Evolutionary conservation across 331 rosid species (phyloP), one percentile per base, ranked within the genome.

Genomic region (Pyrus hybrid): DNA sequence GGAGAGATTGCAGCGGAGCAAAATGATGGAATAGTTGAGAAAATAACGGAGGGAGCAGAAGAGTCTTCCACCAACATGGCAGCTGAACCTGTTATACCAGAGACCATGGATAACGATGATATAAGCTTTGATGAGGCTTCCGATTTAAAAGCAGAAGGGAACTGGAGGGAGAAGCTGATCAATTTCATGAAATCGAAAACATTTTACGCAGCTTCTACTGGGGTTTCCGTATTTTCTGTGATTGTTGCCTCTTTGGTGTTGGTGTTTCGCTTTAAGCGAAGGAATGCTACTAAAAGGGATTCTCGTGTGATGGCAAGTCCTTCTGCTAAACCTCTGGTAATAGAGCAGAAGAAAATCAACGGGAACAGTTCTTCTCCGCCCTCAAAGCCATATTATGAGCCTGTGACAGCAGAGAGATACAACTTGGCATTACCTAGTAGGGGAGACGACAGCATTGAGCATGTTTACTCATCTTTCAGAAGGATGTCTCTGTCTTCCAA

Each of bases 161-260:
- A 58, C 32, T 72, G 68, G 63, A 69, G 35, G 76, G 70, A 75
- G 63, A 53, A 70, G 67, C 68, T 74, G 43, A 41, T 76, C 20
- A 76, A 64, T 68, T 66, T 12, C 57, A 51, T 76, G 58, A 68
- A 67, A 51, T 54, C 56, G 26, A 69, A 66, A 33, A 64, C 63
- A 11, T 41, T 68, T n/a, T 21, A 65, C 32, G 32, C 53, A 77
- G 68, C 69, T 58, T 23, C 73, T 14, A 25, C 61, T 67, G 83
- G 86, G 73, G 58, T 79, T 37, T 47, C 72, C 62, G 32, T 74
- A 35, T 26, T 74, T 60, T 76, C 72, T 32, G 30, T 78, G 37
- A 14, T 41, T 28, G 29, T 65, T 25, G 72, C 80, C 10, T 71
- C 65, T 65, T 67, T 82, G 56, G 30, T 53, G 58, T 71, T 68